Evolutionary conservation across 2,329 filamentous ascomycete genomes (phyloP).

Genomic region (Zasmidium citrigriseum): DNA sequence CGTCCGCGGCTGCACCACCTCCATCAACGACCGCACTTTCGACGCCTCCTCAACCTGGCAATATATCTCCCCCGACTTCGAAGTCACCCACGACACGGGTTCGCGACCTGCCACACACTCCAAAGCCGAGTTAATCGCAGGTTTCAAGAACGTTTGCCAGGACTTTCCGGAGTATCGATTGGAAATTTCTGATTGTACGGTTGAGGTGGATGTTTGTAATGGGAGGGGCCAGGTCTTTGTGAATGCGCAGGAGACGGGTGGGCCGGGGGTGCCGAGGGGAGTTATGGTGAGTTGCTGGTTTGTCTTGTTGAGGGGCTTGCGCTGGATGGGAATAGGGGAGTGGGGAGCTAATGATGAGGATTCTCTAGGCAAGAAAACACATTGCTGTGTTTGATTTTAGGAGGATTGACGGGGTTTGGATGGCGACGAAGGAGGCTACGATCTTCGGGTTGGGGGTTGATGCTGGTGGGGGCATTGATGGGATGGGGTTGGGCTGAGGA

Average conservation of each 20-base stretch:
- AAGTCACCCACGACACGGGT: neutral
- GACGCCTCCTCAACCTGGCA: neutral
- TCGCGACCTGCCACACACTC: neutral
- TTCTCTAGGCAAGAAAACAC: neutral
- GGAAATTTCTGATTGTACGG: neutral
- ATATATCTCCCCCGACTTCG: neutral
- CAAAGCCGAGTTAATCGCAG: neutral
- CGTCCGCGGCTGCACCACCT: neutral
- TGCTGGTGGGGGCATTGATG: too few relatives aligned
- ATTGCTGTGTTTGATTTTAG: neutral
- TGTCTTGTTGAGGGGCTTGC: too few relatives aligned
- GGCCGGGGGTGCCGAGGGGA: neutral
- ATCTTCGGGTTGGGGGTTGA: neutral
- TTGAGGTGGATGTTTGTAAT: neutral
- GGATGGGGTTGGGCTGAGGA: too few relatives aligned
- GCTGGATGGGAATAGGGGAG: too few relatives aligned
- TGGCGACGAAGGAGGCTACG: neutral
- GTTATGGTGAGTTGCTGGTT: too few relatives aligned
- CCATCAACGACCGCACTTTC: neutral
- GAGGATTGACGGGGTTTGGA: neutral
- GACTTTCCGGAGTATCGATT: neutral
- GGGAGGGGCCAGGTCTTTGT: neutral
- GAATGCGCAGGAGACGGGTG: neutral
- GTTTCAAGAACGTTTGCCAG: neutral
- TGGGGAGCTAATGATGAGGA: too few relatives aligned